These are phyloP conservation scores for Cladorrhinum sp. DNA, from an alignment of 2,329 filamentous ascomycete genomes.

Conservation along the genomic window DNA sequence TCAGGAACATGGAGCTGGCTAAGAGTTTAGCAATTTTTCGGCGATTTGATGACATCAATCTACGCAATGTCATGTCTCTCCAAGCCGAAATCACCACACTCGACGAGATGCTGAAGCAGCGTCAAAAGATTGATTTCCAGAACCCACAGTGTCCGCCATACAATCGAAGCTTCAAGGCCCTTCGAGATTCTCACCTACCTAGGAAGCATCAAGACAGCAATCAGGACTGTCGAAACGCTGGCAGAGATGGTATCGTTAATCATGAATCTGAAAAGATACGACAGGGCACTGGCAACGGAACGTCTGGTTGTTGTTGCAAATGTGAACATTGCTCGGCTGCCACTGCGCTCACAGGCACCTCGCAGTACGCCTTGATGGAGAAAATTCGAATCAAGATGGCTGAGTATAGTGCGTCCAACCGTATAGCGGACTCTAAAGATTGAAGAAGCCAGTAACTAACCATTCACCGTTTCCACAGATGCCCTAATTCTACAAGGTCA, in stretches of 20 bases:
- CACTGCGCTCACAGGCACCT: neutral
- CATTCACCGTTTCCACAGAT: neutral
- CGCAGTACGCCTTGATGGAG: neutral
- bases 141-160: too few relatives aligned
- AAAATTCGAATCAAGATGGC: neutral
- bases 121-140: neutral
- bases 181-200: neutral
- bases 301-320: neutral
- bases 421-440: too few relatives aligned
- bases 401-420: neutral
- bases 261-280: too few relatives aligned
- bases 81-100: constrained; percentile 2
- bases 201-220: neutral
- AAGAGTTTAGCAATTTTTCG: neutral
- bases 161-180: neutral
- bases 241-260: too few relatives aligned
- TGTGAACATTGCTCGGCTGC: neutral
- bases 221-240: too few relatives aligned
- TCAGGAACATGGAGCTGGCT: neutral
- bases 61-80: neutral
- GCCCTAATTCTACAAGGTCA: neutral
- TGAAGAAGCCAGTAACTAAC: neutral
- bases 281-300: too few relatives aligned
- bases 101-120: neutral
- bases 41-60: neutral